A percentile compares a stretch with the other conserved stretches of the same genome.
Evolutionary conservation across 2,329 filamentous ascomycete genomes (phyloP).

Genomic region (Botrytis aclada): DNA sequence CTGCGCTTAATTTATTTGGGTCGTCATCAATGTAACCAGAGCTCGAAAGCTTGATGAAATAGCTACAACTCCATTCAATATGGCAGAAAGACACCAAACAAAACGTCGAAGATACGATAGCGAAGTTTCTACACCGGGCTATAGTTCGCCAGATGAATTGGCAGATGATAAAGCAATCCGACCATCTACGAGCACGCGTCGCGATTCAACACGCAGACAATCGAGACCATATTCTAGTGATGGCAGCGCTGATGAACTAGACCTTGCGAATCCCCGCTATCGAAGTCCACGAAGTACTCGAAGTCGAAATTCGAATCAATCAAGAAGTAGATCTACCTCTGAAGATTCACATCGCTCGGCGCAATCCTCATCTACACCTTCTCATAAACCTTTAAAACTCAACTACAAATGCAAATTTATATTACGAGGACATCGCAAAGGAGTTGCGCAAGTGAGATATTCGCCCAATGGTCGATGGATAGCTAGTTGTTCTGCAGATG

Average conservation of each 20-base stretch:
- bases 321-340: conserved; percentile 28
- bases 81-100: conserved; percentile 27
- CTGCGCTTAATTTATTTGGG: neutral
- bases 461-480: conserved; percentile 89
- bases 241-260: conserved; percentile 33
- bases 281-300: conserved; percentile 11
- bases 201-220: conserved; percentile 27
- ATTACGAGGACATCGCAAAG: conserved; percentile 72
- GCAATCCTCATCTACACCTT: conserved; percentile 29
- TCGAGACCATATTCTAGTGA: conserved; percentile 31
- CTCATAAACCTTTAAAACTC: conserved; percentile 32
- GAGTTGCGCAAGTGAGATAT: conserved; percentile 82
- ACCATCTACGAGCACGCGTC: conserved; percentile 33
- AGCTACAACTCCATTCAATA: conserved; percentile 22
- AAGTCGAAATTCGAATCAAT: conserved; percentile 10
- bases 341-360: conserved; percentile 29
- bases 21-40: conserved; percentile 9
- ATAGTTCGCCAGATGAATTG: conserved; percentile 48
- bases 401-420: conserved; percentile 59
- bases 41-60: conserved; percentile 20
- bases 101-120: conserved; percentile 39
- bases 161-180: conserved; percentile 37
- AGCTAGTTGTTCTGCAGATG: conserved; percentile 85
- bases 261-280: conserved; percentile 31
- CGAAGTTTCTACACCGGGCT: conserved; percentile 42